These are phyloP conservation scores for Cicer pinnatifidum DNA, from an alignment of 306 rosid genomes.

Conservation along the genomic window DNA sequence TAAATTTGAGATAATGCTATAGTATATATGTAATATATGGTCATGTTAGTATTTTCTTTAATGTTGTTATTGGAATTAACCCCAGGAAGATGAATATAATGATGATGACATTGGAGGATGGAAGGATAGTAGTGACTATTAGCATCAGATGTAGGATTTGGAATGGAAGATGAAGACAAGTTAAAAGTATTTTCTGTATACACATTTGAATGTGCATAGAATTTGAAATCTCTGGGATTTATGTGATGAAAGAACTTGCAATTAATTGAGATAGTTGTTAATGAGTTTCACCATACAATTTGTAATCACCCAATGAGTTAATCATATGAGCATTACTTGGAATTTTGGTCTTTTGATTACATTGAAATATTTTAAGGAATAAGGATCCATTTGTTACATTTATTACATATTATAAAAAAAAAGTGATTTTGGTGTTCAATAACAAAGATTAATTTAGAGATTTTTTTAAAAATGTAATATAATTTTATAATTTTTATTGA, in stretches of 20 bases:
- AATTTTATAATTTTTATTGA: no score
- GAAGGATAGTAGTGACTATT: slow-evolving; percentile 65
- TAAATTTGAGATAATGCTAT: slow-evolving; percentile 23
- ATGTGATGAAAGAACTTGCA: slow-evolving; percentile 34
- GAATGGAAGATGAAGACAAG: slow-evolving; percentile 27
- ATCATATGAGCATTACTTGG: slow-evolving; percentile 5
- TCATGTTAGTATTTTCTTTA: slow-evolving; percentile 28
- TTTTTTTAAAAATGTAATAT: no score
- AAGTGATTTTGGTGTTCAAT: no score
- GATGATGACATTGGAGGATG: slow-evolving; percentile 68
- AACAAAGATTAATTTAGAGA: no score
- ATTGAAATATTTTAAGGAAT: no score
- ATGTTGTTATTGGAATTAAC: slow-evolving; percentile 44
- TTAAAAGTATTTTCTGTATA: slow-evolving; percentile 19
- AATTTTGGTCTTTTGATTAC: neutral
- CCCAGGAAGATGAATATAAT: slow-evolving; percentile 51
- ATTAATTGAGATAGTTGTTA: neutral
- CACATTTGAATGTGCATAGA: slow-evolving; percentile 24
- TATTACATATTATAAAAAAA: no score
- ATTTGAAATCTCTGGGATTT: slow-evolving; percentile 7
- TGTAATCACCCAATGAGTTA: slow-evolving; percentile 19
- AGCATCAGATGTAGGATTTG: slow-evolving; percentile 37
- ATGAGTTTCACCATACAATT: slow-evolving; percentile 34
- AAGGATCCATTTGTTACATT: no score
- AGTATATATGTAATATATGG: neutral